Evolutionary conservation across 495 filamentous ascomycete genomes (phyloP), one percentile per base, ranked within the genome.

Genomic region (Aspergillus sparsus): DNA sequence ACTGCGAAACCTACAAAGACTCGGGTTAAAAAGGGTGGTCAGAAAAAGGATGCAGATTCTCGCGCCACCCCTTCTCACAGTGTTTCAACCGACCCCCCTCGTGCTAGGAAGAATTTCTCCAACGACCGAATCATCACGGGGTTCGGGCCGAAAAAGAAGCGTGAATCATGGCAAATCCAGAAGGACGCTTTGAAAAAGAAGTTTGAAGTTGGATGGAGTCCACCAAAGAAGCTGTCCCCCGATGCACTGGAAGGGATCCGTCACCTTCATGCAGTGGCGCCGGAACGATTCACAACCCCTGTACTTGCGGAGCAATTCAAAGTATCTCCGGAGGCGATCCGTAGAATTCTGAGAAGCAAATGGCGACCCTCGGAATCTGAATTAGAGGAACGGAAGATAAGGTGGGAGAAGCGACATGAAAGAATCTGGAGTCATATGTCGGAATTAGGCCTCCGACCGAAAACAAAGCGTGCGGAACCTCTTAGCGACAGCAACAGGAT

Each of bases 201-300:
- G 68, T 96, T 97, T 64, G 81, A 84, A 1, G 71, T 64, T 0
- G 85, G 87, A 7, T 98, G 93, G 92, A 76, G 80, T 42, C 92
- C 94, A 21, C 79, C 79, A 31, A 98, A 95, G 74, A 86, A 85
- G 57, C 84, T 98, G 2, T 98, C 94, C 0, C 94, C 93, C 0
- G 93, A 97, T 71, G 90, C 93, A 10, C 68, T 96, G 10, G 88
- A 92, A 13, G 92, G 91, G 32, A 97, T 98, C 58, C 86, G 90
- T 16, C 84, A 87, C 33, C 78, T 98, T 21, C 83, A 96, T 68
- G 72, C 80, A 3, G 83, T 90, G 62, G 85, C 89, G 47, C 92
- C 94, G 0, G 81, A 89, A 1, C 72, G 77, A 51, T 96, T 90
- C 76, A 87, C 89, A 16, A 95, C 90, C 1, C 67, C 79, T 9